Evolutionary conservation across 768 basidiomycete species (phyloP).

Genomic region (Kwoniella bestiolae): DNA sequence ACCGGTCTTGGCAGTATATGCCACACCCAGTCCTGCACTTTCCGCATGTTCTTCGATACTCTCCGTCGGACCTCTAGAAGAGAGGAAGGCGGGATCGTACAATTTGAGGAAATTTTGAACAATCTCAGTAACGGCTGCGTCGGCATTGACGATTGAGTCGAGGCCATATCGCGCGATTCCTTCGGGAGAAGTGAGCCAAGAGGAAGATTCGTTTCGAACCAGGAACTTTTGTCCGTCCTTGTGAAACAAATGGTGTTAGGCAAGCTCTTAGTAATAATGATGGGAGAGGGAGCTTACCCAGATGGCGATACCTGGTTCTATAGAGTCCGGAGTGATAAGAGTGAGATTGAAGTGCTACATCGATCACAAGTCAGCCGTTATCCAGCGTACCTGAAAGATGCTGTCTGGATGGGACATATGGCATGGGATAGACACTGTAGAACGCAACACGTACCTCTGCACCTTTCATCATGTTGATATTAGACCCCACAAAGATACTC

Average conservation of each 20-base stretch:
- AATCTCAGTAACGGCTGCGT: conserved; percentile 51
- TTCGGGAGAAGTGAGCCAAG: conserved; percentile 75
- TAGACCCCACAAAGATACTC: conserved; percentile 75
- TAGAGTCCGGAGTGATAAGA: conserved; percentile 34
- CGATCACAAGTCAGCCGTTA: too few relatives aligned
- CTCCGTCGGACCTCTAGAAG: conserved; percentile 31
- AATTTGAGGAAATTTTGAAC: conserved; percentile 66
- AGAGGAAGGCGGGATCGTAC: conserved; percentile 57
- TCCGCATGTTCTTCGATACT: conserved; percentile 46
- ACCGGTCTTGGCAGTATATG: conserved; percentile 63
- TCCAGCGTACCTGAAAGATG: too few relatives aligned
- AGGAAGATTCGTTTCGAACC: conserved; percentile 42
- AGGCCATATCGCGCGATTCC: conserved; percentile 78
- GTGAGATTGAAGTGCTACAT: conserved; percentile 49
- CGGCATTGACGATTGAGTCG: conserved; percentile 65
- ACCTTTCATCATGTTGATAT: conserved; percentile 75
- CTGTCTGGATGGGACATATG: too few relatives aligned
- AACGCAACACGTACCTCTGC: conserved; percentile 63
- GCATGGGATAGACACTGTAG: too few relatives aligned
- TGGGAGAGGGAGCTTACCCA: conserved; percentile 46
- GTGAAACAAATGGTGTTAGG: conserved; percentile 6
- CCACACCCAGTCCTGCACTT: conserved; percentile 37
- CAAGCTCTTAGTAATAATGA: too few relatives aligned
- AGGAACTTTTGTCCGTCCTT: conserved; percentile 77
- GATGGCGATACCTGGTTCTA: conserved; percentile 41